Conservation (phyloP, 495 filamentous ascomycete genomes). For the Schizothecium vesticola region DNA sequence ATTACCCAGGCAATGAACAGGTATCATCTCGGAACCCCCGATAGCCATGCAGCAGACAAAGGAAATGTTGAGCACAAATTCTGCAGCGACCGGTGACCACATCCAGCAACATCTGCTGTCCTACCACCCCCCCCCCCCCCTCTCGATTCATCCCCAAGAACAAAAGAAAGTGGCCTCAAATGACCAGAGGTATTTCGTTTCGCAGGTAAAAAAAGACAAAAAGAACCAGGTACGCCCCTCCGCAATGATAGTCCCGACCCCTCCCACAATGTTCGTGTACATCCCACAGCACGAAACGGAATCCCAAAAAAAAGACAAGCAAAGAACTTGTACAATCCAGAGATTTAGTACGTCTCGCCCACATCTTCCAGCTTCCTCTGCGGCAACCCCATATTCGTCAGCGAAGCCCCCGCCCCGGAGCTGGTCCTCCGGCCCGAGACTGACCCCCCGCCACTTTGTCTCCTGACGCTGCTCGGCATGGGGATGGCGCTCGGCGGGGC, state of each 20-base stretch:
- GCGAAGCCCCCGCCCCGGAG: constrained; percentile 1
- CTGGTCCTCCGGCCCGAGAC: constrained; percentile 36
- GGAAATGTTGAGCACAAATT: neutral
- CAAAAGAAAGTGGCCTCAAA: neutral
- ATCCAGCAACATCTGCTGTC: neutral
- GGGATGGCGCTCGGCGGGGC: constrained; percentile 41
- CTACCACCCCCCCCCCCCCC: neutral
- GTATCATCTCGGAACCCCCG: neutral
- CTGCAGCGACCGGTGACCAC: neutral
- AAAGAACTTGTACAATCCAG: neutral
- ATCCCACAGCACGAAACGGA: neutral
- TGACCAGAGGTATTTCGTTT: neutral
- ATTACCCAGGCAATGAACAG: neutral
- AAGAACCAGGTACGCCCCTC: neutral
- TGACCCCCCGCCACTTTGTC: constrained; percentile 46
- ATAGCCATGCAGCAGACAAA: neutral
- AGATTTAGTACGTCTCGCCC: constrained; percentile 44
- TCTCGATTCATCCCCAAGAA: neutral
- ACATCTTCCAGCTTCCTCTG: constrained; percentile 40
- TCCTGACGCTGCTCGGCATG: constrained; percentile 26
- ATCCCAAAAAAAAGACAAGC: neutral
- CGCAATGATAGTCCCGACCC: neutral
- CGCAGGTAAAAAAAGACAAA: neutral
- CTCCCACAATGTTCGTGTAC: neutral
- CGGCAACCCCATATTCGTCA: neutral